A percentile compares a stretch with the other conserved stretches of the same genome.
These are phyloP conservation scores for Beauveria medogensis DNA, from an alignment of 2,329 filamentous ascomycete genomes.

Conservation along the genomic window DNA sequence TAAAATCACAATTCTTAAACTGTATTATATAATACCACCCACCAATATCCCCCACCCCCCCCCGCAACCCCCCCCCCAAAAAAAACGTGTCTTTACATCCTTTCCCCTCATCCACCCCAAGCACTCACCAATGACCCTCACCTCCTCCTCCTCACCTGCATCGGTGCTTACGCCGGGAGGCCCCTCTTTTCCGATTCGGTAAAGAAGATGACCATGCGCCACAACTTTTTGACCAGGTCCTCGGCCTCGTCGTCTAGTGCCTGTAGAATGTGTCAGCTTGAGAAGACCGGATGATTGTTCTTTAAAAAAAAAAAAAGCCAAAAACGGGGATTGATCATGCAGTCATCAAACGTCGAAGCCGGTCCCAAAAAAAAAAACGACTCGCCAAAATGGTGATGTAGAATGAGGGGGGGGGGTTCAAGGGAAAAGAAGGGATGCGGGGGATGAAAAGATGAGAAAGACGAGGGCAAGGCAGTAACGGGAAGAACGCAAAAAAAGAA, in stretches of 20 bases:
- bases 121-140: not conserved
- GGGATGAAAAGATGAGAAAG: no score
- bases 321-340: not conserved
- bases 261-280: slow-evolving; percentile 31
- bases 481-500: not conserved
- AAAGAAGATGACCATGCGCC: slow-evolving; percentile 98
- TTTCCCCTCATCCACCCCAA: not conserved
- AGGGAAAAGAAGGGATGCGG: not conserved
- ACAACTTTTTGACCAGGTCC: slow-evolving; percentile 89
- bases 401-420: not conserved
- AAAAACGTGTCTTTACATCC: not conserved
- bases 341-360: not conserved
- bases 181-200: slow-evolving; percentile 90
- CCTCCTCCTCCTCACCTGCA: not conserved
- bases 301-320: not conserved
- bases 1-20: no score
- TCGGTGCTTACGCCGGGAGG: slow-evolving; percentile 49
- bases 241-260: slow-evolving; percentile 93
- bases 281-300: not conserved
- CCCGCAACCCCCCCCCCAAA: not conserved
- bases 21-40: no score
- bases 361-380: no score
- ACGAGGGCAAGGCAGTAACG: not conserved
- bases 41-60: not conserved
- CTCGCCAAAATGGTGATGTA: no score